Evolutionary conservation across 352 stramenopile genomes (phyloP), one percentile per base, ranked within the genome.

Genomic region (Thalassiosira mediterranea): DNA sequence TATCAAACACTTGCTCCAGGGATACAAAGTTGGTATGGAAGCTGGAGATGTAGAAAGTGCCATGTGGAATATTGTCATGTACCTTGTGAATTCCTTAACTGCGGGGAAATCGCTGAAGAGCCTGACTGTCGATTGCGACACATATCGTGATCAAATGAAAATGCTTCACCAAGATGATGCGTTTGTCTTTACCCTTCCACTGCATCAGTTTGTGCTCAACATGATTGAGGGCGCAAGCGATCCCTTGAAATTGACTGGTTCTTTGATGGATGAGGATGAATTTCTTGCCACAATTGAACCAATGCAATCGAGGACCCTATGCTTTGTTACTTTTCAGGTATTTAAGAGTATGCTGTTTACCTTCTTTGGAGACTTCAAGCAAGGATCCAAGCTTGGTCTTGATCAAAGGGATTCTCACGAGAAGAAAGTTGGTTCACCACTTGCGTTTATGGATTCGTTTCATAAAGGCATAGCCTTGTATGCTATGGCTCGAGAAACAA

Each of bases 281-380:
- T 51, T 15, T n/a, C 26, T 51, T 17, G 42, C 42, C 42, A 51
- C 26, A 21, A 51, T 51, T 7, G 11, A 51, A 51, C 26, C 42
- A n/a, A 26, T 21, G 11, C 17, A 21, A 10, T 17, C 8, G 42
- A 17, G 11, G 26, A 7, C 13, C 13, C 11, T 15, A 21, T 26
- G 42, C 11, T 51, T n/a, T 10, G 17, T 51, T 21, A 17, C 21
- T 21, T 21, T 51, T 51, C 42, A 51, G 42, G 26, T 51, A 15
- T 51, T 51, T 7, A 51, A 51, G 42, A 51, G 13, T 19, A 51
- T 51, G 0, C 21, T 51, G 42, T 59, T n/a, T 23, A 48, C 10
- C 23, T 59, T 74, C 31, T 74, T 74, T 49, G 65, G 65, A 8
- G 52, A 66, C 21, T 52, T 37, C 11, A 37, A 59, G 42, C n/a